phyloP scores from a whole-genome alignment of 2,329 filamentous ascomycete species.

The Colletotrichum plurivorum region DNA sequence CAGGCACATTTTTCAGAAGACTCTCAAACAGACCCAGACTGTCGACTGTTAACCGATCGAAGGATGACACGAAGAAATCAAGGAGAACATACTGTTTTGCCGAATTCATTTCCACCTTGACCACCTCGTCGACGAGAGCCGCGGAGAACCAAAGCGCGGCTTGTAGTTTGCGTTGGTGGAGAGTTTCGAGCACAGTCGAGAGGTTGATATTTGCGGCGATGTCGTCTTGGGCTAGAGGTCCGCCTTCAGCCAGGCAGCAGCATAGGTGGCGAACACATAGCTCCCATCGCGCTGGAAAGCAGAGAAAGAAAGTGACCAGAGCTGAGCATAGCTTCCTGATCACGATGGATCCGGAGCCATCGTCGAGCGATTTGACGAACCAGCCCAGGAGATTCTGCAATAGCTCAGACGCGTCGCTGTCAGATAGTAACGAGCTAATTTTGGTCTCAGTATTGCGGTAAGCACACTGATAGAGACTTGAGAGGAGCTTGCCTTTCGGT shows the following conservation, averaged over 20 bases:
- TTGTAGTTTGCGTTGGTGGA: slow-evolving; percentile 64
- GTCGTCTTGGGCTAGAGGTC: slow-evolving; percentile 41
- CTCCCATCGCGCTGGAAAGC: slow-evolving; percentile 78
- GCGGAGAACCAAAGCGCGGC: slow-evolving; percentile 76
- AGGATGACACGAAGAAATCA: neutral
- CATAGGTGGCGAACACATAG: slow-evolving; percentile 72
- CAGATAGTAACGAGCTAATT: slow-evolving; percentile 63
- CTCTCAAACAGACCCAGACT: slow-evolving; percentile 56
- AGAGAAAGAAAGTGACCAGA: slow-evolving; percentile 81
- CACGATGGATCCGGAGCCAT: slow-evolving; percentile 71
- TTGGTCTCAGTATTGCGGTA: neutral
- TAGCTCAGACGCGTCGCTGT: slow-evolving; percentile 71
- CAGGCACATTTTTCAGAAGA: slow-evolving; percentile 56
- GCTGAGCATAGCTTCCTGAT: slow-evolving; percentile 83
- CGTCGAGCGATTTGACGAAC: slow-evolving; percentile 69
- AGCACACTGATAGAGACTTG: slow-evolving; percentile 21
- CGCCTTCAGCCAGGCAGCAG: slow-evolving; percentile 58
- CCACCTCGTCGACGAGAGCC: slow-evolving; percentile 75
- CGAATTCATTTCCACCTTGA: slow-evolving; percentile 75
- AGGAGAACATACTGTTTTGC: slow-evolving; percentile 64
- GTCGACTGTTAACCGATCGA: slow-evolving; percentile 30
- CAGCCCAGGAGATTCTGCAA: slow-evolving; percentile 73
- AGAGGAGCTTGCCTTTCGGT: slow-evolving; percentile 75
- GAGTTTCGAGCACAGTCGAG: slow-evolving; percentile 61
- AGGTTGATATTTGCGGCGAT: slow-evolving; percentile 54